phyloP scores from a whole-genome alignment of 208 protist species.

The Acanthamoeba healyi region DNA sequence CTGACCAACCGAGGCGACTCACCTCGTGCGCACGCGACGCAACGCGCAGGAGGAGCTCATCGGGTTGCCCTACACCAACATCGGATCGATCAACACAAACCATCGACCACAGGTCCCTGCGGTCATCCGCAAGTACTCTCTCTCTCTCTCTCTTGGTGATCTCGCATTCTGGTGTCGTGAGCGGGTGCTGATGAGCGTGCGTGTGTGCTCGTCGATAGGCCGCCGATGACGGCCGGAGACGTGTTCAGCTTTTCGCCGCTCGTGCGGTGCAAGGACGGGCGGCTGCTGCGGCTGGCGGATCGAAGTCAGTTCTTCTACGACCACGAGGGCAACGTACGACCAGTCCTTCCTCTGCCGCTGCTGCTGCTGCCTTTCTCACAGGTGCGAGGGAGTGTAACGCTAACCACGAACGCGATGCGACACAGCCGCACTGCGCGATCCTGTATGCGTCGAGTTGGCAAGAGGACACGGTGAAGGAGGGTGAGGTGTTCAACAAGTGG shows the following conservation, averaged over 20 bases:
- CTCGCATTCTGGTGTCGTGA: too few species aligned
- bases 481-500: not conserved
- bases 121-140: not conserved
- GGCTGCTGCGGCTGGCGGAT: not conserved
- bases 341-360: not conserved
- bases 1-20: not conserved
- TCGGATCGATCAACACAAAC: not conserved
- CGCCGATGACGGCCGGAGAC: not conserved
- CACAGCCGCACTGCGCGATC: not conserved
- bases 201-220: not conserved
- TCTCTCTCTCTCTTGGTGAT: not conserved
- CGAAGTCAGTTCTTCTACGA: constrained; percentile 25
- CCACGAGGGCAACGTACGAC: not conserved
- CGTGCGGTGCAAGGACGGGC: not conserved
- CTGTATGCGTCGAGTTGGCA: not conserved
- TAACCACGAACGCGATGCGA: too few species aligned
- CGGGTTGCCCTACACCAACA: constrained; percentile 38
- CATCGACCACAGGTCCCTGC: not conserved
- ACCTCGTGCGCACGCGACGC: too few species aligned
- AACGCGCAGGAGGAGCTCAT: not conserved
- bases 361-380: too few species aligned
- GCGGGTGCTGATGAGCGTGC: too few species aligned
- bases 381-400: too few species aligned
- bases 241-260: constrained; percentile 35
- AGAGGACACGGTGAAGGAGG: constrained; percentile 1